Percentiles rank a stretch among this genome's conserved stretches.
Conservation (phyloP, 306 rosid genomes). For the Erythrophleum fordii region DNA sequence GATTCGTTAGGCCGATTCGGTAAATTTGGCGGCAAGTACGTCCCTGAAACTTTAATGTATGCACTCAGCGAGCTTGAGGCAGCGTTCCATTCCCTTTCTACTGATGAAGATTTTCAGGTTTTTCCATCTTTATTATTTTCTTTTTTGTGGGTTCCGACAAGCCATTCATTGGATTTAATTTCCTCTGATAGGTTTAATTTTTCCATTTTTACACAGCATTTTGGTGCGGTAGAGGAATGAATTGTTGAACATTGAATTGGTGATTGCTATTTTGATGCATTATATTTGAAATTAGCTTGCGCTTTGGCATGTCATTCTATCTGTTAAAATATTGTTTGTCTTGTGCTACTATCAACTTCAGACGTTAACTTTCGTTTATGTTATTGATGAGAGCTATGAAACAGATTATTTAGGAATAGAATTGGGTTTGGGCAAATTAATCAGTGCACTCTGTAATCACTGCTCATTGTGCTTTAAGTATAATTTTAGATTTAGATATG, state of each 20-base stretch:
- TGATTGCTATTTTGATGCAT: background rate
- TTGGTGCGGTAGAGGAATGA: constrained; percentile 3
- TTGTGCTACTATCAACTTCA: background rate
- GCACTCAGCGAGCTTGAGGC: constrained; percentile 89
- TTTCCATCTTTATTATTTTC: background rate
- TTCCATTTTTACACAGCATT: background rate
- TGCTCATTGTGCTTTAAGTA: background rate
- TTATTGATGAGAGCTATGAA: background rate
- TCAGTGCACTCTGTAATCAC: background rate
- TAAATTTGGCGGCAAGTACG: constrained; percentile 88
- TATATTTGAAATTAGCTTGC: background rate
- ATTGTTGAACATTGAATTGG: constrained; percentile 22
- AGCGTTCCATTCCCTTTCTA: constrained; percentile 70
- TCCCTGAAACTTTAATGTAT: constrained; percentile 92
- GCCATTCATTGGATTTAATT: constrained; percentile 20
- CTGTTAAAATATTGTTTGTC: constrained; percentile 9
- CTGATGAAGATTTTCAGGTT: constrained; percentile 83
- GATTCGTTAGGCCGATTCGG: constrained; percentile 95
- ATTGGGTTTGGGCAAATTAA: background rate
- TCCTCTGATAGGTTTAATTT: background rate
- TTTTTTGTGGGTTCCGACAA: background rate
- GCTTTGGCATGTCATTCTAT: constrained; percentile 16
- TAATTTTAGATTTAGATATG: background rate
- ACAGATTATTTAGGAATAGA: background rate
- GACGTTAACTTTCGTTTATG: background rate